Evolutionary conservation across 352 stramenopile species (phyloP), one percentile per base, ranked within the genome.

Genomic region (Elongisporangium anandrum): DNA sequence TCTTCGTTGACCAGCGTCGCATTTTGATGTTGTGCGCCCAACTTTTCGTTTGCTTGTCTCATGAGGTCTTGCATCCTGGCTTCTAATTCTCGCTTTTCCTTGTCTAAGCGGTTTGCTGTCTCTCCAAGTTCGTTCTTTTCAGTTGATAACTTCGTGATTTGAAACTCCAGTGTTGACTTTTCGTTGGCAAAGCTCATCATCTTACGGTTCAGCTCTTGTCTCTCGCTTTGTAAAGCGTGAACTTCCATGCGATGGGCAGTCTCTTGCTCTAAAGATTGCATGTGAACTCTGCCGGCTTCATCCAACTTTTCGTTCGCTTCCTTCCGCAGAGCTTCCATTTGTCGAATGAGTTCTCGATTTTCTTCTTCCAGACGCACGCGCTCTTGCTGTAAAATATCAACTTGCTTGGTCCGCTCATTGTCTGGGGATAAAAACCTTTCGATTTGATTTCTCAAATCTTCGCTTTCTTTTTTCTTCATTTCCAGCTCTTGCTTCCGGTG

Each of bases 361-460:
- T 87, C 77, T 23, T 89, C 77, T 68, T 92, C 82, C 9, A 92
- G 61, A 9, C 75, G 76, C 12, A 75, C 41, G 13, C 77, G 69
- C 49, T 92, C 77, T 38, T 56, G 60, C 19, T 90, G 70, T 15
- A 87, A 60, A 20, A 87, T 53, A 38, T 89, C 75, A 19, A 78
- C 63, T 61, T 89, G 70, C 60, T 79, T 85, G 15, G 53, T 78
- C 13, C 63, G 64, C 17, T 89, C 79, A 24, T 79, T 79, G 50
- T 84, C 66, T 2, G 77, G 73, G n/a, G 75, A 77, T 26, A 83
- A 39, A 52, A 83, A 83, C 10, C 77, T 70, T 54, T 77, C 67
- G 38, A 88, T 78, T 50, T 87, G 81, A 3, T 76, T 69, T 48
- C 68, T 81, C 50, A 88, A 58, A 17, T 75, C 66, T 3, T 66